Percentiles rank a stretch among this genome's conserved stretches.
These are phyloP conservation scores for Cyberlindnera saturnus DNA, from an alignment of 805 yeast genomes.

Conservation along the genomic window DNA sequence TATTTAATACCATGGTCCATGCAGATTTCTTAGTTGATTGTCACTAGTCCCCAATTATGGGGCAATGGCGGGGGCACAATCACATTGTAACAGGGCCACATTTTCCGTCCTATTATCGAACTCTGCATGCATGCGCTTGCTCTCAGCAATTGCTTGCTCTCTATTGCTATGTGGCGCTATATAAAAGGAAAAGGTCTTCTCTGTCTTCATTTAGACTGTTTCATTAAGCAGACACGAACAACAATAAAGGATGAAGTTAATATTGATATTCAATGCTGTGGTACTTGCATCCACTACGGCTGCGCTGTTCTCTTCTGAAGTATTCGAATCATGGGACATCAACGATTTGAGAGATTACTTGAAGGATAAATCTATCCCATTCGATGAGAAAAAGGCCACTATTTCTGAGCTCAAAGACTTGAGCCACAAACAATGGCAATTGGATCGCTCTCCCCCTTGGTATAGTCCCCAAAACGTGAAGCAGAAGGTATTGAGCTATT, in stretches of 20 bases:
- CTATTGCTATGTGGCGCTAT: neutral
- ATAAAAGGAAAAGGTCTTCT: neutral
- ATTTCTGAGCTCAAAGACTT: constrained; percentile 22
- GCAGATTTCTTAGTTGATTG: no score
- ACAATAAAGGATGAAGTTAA: constrained; percentile 7
- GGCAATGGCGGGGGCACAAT: no score
- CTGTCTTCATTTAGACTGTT: neutral
- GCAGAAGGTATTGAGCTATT: constrained; percentile 11
- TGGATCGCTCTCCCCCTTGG: constrained; percentile 11
- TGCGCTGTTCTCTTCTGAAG: constrained; percentile 8
- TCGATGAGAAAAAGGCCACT: constrained; percentile 19
- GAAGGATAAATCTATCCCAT: constrained; percentile 24
- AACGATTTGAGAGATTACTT: constrained; percentile 30
- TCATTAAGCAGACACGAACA: neutral
- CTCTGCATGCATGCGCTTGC: no score
- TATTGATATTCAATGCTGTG: constrained; percentile 9
- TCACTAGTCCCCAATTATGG: no score
- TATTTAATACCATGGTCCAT: no score
- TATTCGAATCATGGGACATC: constrained; percentile 26
- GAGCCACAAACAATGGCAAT: constrained; percentile 25
- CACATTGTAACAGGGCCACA: no score
- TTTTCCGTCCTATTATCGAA: no score
- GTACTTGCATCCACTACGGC: constrained; percentile 7
- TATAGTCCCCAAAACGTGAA: constrained; percentile 8
- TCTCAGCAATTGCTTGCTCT: no score